Base-by-base conservation (phyloP, 1,139 yeast genomes). In the Saccharomyces hybrid region DNA sequence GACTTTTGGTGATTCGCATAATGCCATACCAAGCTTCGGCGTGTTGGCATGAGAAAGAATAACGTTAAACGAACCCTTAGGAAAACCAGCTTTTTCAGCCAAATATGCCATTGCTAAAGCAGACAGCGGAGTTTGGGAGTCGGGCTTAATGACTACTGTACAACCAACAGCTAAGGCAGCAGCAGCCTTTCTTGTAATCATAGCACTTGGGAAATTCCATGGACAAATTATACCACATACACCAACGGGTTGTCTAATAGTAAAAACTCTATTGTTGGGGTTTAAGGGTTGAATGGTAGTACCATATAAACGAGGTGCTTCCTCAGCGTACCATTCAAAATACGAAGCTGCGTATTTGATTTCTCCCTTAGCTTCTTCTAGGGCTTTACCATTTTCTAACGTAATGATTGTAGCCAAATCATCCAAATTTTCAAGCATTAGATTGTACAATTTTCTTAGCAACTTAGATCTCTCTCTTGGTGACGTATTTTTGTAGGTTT, bases 151-250 rank as follows among this genome's bases (percentile, higher is more conserved):
- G 11, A 91, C 91, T 2, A 88, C 77, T 1, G 98, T 85, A 71
- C 97, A 91, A 1, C 98, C 98, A 8, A 95, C 91, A 16, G 97
- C 96, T 23, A 89, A 65, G 1, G 96, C 96, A 29, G 97, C 96
- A 29, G 89, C 96, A 51, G 87, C 79, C 70, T 91, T 91, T 63
- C 98, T 79, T 1, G 96, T 82, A 58, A 91, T 88, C 98, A 91
- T 91, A 5, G 96, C 95, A 52, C 85, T 77, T 14, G 98, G 98
- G 74, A 91, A 91, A 71, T 91, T 91, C 97, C 97, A 91, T 16
- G 98, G 98, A 4, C 96, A 88, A 62, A 91, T 76, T 57, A 91
- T 82, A 29, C 96, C 96, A 64, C 93, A 88, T 1, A 88, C 96
- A 23, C 97, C 97, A 53, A 91, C 79, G n/a, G 96, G 96, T 68